Conservation (phyloP, 331 rosid species). For the Rosa hybrid region DNA sequence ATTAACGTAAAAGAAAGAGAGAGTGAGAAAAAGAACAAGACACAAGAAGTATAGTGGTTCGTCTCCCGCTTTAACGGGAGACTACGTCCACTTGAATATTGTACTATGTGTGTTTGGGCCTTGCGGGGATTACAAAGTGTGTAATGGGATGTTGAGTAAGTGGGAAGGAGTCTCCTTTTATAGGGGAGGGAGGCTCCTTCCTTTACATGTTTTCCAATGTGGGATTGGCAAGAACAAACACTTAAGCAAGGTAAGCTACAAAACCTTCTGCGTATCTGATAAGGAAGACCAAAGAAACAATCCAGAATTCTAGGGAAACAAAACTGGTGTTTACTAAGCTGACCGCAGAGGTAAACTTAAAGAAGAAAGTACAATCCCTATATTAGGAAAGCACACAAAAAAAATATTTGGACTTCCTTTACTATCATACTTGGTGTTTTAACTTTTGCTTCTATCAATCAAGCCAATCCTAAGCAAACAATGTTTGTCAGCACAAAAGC, state of each 20-base stretch:
- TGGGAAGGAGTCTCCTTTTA: too few relatives aligned
- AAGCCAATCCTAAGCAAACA: not conserved
- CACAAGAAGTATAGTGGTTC: too few relatives aligned
- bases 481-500: not conserved
- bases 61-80: too few relatives aligned
- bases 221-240: not conserved
- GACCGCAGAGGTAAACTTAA: not conserved
- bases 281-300: not conserved
- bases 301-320: not conserved
- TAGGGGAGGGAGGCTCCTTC: too few relatives aligned
- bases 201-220: too few relatives aligned
- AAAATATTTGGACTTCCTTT: not conserved
- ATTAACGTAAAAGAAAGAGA: too few relatives aligned
- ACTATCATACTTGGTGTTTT: not conserved
- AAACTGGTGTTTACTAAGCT: not conserved
- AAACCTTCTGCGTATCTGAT: not conserved
- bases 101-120: too few relatives aligned
- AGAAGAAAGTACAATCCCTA: not conserved
- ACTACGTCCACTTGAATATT: too few relatives aligned
- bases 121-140: too few relatives aligned
- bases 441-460: not conserved
- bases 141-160: too few relatives aligned
- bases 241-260: not conserved
- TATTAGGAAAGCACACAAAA: not conserved
- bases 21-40: too few relatives aligned